phyloP scores from a whole-genome alignment of 169 alveolate species.

The Eimeria sp. region DNA sequence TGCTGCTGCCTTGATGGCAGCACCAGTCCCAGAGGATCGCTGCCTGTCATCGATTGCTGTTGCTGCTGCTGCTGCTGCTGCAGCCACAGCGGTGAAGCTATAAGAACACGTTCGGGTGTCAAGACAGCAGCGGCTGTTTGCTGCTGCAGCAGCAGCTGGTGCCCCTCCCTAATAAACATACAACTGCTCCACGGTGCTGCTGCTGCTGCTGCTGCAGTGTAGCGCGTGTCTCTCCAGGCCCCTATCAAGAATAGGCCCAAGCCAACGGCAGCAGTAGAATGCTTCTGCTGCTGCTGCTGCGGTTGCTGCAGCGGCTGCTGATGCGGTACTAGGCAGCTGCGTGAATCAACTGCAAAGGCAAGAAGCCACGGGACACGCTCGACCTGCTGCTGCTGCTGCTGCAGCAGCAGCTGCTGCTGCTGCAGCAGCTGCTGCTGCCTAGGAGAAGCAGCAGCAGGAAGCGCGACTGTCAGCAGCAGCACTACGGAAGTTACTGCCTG shows the following conservation, averaged over 20 bases:
- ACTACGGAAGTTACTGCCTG: slow-evolving; percentile 25
- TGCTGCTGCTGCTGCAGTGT: slow-evolving; percentile 52
- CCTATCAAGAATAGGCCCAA: slow-evolving; percentile 11
- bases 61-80: slow-evolving; percentile 68
- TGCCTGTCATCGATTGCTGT: neutral
- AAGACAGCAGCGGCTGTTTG: slow-evolving; percentile 50
- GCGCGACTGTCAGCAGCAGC: slow-evolving; percentile 43
- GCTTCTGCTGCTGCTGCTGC: slow-evolving; percentile 33
- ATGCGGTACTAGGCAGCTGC: neutral
- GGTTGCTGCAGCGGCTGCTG: slow-evolving; percentile 26
- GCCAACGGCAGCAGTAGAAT: neutral
- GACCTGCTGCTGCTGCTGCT: slow-evolving; percentile 47
- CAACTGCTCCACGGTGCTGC: neutral
- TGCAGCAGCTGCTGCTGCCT: slow-evolving; percentile 29
- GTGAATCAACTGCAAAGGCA: slow-evolving; percentile 30
- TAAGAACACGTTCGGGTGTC: slow-evolving; percentile 33
- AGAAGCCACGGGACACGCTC: slow-evolving; percentile 37
- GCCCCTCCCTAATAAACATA: neutral
- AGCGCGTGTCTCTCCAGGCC: slow-evolving; percentile 43
- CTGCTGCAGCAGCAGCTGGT: slow-evolving; percentile 73
- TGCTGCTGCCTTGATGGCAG: neutral
- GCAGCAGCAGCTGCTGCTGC: slow-evolving; percentile 69
- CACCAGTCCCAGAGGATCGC: neutral
- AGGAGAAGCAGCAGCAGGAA: slow-evolving; percentile 36
- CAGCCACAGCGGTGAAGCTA: slow-evolving; percentile 57